Percentiles rank a stretch among this genome's conserved stretches.
Conservation (phyloP, 371 early-diverging fungal genomes). For the Basidiobolus meristosporus region DNA sequence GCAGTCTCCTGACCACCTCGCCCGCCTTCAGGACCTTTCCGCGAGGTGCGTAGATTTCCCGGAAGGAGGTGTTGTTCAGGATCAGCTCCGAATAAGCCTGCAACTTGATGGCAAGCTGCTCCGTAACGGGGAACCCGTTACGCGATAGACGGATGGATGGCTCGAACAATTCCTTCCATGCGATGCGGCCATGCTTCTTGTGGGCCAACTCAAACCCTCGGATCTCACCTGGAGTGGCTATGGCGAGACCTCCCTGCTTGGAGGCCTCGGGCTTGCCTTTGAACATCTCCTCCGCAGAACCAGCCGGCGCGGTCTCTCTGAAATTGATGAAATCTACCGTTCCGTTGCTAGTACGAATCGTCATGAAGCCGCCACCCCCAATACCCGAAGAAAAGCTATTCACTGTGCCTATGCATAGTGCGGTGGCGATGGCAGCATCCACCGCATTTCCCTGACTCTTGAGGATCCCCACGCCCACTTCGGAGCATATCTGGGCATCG, state of each 20-base stretch:
- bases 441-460: slow-evolving; percentile 92
- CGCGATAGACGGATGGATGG: slow-evolving; percentile 63
- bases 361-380: slow-evolving; percentile 96
- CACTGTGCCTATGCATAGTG: slow-evolving; percentile 88
- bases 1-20: slow-evolving; percentile 46
- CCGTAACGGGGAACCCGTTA: slow-evolving; percentile 57
- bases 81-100: not conserved
- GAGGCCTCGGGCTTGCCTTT: slow-evolving; percentile 34
- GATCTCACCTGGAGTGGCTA: slow-evolving; percentile 55
- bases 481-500: too few relatives aligned
- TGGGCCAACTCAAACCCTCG: slow-evolving; percentile 6
- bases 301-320: slow-evolving; percentile 80
- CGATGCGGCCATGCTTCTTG: slow-evolving; percentile 41
- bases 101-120: slow-evolving; percentile 3
- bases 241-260: slow-evolving; percentile 56
- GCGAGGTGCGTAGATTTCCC: slow-evolving; percentile 41
- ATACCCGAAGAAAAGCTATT: slow-evolving; percentile 93
- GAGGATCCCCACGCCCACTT: too few relatives aligned
- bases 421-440: slow-evolving; percentile 89
- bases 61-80: not conserved
- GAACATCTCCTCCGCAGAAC: slow-evolving; percentile 57
- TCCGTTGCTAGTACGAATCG: slow-evolving; percentile 50
- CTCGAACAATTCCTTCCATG: slow-evolving; percentile 72
- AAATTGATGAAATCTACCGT: slow-evolving; percentile 48
- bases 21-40: slow-evolving; percentile 40